Conservation (phyloP, 2,329 filamentous ascomycete species). For the Chaetomium sp. region DNA sequence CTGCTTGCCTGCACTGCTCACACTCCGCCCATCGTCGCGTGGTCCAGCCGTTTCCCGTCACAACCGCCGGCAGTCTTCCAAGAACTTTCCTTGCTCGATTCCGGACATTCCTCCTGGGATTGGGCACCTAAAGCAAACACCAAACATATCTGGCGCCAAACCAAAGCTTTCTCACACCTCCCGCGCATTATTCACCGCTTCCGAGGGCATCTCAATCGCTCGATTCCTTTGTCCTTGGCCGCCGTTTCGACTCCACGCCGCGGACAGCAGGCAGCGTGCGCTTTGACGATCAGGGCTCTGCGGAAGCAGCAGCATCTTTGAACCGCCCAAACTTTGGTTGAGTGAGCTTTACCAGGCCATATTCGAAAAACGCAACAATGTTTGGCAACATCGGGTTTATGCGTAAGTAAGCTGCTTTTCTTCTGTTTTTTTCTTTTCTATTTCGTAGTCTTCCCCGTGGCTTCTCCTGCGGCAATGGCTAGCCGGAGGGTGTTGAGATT, state of each 20-base stretch:
- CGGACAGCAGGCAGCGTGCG: too few relatives aligned
- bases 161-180: too few relatives aligned
- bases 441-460: constrained; percentile 10
- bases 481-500: too few relatives aligned
- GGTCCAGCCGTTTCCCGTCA: neutral
- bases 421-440: neutral
- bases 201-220: too few relatives aligned
- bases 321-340: too few relatives aligned
- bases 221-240: too few relatives aligned
- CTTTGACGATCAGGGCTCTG: too few relatives aligned
- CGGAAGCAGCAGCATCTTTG: too few relatives aligned
- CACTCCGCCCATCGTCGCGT: neutral
- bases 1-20: constrained; percentile 5
- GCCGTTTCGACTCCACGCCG: too few relatives aligned
- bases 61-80: neutral
- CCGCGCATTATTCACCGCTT: too few relatives aligned
- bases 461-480: neutral
- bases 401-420: constrained; percentile 8
- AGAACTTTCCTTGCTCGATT: neutral
- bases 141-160: too few relatives aligned
- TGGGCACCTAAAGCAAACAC: neutral
- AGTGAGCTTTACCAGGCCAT: neutral
- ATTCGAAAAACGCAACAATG: constrained; percentile 26
- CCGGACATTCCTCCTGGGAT: neutral
- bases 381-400: constrained; percentile 35